Conservation (phyloP, 2,329 filamentous ascomycete species). For the Ilyonectria mors-panacis region DNA sequence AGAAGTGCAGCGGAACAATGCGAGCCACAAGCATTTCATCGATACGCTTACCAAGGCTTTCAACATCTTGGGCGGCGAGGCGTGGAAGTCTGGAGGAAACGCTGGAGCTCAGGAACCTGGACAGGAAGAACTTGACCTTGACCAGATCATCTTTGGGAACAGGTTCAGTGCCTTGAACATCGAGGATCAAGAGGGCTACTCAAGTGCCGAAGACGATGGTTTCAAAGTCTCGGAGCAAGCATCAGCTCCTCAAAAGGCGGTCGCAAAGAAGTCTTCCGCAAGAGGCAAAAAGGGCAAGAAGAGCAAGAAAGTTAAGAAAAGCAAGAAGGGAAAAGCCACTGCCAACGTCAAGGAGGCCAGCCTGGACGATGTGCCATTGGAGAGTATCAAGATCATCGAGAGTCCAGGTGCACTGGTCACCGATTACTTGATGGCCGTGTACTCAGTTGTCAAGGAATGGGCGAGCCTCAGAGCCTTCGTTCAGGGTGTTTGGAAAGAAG, state of each 20-base stretch:
- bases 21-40: slow-evolving; percentile 60
- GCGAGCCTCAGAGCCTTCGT: slow-evolving; percentile 55
- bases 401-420: slow-evolving; percentile 53
- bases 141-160: slow-evolving; percentile 28
- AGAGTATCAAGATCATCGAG: slow-evolving; percentile 61
- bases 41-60: slow-evolving; percentile 57
- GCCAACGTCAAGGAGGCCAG: slow-evolving; percentile 30
- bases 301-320: slow-evolving; percentile 29
- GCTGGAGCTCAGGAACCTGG: slow-evolving; percentile 40
- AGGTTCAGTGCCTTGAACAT: slow-evolving; percentile 36
- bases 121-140: slow-evolving; percentile 9
- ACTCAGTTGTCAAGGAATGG: slow-evolving; percentile 56
- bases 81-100: slow-evolving; percentile 37
- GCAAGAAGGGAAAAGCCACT: slow-evolving; percentile 17
- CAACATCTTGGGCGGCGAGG: slow-evolving; percentile 52
- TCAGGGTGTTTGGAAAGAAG: slow-evolving; percentile 60
- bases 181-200: neutral
- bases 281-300: slow-evolving; percentile 34
- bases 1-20: slow-evolving; percentile 55
- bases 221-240: neutral
- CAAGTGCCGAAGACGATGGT: slow-evolving; percentile 27
- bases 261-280: slow-evolving; percentile 2
- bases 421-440: slow-evolving; percentile 62
- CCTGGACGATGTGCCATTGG: slow-evolving; percentile 58
- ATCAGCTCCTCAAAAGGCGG: neutral